Percentiles rank a stretch among this genome's conserved stretches.
phyloP scores from a whole-genome alignment of 129 eudicot genomes.

The Tanacetum coccineum region DNA sequence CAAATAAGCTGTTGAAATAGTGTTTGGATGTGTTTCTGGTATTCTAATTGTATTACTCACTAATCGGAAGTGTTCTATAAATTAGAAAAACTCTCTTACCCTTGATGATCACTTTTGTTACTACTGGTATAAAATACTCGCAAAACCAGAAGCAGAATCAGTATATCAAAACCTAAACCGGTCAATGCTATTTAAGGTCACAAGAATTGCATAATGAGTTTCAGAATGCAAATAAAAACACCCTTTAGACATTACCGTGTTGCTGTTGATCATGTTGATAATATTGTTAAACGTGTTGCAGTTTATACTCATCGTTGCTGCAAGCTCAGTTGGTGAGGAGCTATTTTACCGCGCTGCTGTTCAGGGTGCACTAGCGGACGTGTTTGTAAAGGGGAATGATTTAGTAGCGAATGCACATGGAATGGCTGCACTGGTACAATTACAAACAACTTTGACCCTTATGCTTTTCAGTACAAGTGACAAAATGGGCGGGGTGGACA shows the following conservation, averaged over 20 bases:
- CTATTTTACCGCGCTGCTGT: conserved; percentile 96
- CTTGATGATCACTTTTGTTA: too few species aligned
- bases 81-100: too few species aligned
- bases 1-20: too few species aligned
- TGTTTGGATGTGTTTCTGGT: too few species aligned
- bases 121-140: too few species aligned
- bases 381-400: conserved; percentile 72
- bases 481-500: neutral
- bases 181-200: too few species aligned
- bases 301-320: conserved; percentile 91
- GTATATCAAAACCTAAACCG: too few species aligned
- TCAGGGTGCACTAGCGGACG: conserved; percentile 95
- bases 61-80: too few species aligned
- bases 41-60: too few species aligned
- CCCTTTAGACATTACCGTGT: neutral
- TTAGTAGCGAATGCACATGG: conserved; percentile 78
- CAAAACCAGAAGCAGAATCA: too few species aligned
- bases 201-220: neutral
- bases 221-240: neutral
- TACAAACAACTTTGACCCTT: neutral
- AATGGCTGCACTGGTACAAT: conserved; percentile 84
- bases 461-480: neutral
- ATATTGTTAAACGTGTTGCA: conserved; percentile 30
- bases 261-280: conserved; percentile 10
- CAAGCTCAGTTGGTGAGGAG: conserved; percentile 98